A percentile compares a stretch with the other conserved stretches of the same genome.
phyloP scores from a whole-genome alignment of 129 eudicot genomes.

The Flaveria sonorensis region DNA sequence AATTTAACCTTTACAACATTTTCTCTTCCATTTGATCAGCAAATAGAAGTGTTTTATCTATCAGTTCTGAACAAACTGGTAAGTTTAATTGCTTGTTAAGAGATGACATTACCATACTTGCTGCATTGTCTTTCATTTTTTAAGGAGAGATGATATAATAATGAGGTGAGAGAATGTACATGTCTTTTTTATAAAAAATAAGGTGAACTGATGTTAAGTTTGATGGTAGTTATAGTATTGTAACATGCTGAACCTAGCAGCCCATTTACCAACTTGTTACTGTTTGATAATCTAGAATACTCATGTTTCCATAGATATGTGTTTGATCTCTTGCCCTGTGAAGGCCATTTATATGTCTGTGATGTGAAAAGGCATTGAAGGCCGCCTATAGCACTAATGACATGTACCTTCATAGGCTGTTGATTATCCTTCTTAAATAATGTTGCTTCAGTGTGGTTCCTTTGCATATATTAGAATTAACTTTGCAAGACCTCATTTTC shows the following conservation, averaged over 20 bases:
- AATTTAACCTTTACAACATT: no score
- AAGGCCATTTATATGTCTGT: constrained; percentile 91
- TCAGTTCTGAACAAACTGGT: constrained; percentile 8
- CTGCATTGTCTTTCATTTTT: background rate
- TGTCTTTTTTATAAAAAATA: background rate
- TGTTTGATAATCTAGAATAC: constrained; percentile 13
- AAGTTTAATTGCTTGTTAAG: background rate
- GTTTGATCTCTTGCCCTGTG: constrained; percentile 87
- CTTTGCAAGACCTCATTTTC: no score
- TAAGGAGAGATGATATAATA: background rate
- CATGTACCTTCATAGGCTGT: no score
- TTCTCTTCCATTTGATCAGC: no score
- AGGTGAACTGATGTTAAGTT: background rate
- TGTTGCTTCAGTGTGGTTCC: no score
- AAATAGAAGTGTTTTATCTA: background rate
- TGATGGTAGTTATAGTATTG: background rate
- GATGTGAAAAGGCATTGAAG: constrained; percentile 53
- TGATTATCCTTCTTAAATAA: no score
- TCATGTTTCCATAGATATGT: constrained; percentile 73
- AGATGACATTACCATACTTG: background rate
- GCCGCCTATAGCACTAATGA: no score
- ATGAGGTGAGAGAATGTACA: background rate
- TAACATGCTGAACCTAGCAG: constrained; percentile 10
- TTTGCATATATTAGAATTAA: no score
- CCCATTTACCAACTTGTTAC: constrained; percentile 15